Evolutionary conservation across 1,284 basidiomycete species (phyloP), one percentile per base, ranked within the genome.

Genomic region (Cutaneotrichosporon daszewskae): DNA sequence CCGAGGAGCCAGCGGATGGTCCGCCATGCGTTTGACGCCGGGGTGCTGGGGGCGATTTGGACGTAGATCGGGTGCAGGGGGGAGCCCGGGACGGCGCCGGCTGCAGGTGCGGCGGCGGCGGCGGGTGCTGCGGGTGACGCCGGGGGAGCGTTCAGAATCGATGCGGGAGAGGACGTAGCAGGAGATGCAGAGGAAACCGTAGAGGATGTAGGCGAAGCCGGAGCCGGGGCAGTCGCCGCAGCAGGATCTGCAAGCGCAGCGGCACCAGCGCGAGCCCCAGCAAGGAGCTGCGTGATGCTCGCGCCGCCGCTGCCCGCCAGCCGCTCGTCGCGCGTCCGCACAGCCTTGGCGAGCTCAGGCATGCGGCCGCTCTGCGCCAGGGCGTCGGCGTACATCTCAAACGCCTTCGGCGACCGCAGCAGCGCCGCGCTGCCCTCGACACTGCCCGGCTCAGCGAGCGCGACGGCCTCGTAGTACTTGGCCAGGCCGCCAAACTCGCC

Each of bases 21-120:
- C 31, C 54, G 54, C 57, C 54, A 57, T 16, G 54, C 50, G 32
- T 49, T 62, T 13, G 53, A 45, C 36, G 58, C 48, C 1, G 67
- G 54, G 10, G 67, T 49, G 3, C 58, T 39, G 11, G 65, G 63
- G 5, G 67, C 66, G 37, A 69, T 54, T 48, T 68, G 65, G 17
- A 69, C 67, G 43, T 66, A 60, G 41, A 69, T 55, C 2, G 67
- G 67, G 17, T 62, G 60, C 16, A 69, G 54, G 9, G 65, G 57
- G 3, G 67, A 60, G 4, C 67, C 67, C 17, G 61, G 43, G 25
- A 43, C 42, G 14, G 47, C 24, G 8, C 23, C 37, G 17, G 23
- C 29, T 1, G 37, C 31, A 66, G 75, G 17, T 33, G 67, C 49
- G 40, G 62, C 33, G 40, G 55, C 40, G n/a, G 55, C 17, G 49